phyloP scores from a whole-genome alignment of 2,329 filamentous ascomycete species.

The Hypoxylon sp. region DNA sequence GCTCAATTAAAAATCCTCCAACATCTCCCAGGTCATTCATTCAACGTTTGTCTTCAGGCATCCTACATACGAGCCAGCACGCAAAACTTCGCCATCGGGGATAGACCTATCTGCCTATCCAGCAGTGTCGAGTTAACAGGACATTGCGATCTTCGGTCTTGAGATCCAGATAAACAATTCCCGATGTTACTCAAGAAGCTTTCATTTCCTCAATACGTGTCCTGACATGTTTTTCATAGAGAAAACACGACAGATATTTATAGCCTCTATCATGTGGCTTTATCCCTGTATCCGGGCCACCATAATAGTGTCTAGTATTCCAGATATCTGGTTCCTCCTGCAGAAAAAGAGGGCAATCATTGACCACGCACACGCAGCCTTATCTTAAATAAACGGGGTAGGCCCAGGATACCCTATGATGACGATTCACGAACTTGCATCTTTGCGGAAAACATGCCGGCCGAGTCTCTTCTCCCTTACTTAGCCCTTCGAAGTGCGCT shows the following conservation, averaged over 20 bases:
- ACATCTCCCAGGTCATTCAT: too few relatives aligned
- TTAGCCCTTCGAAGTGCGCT: slow-evolving; percentile 4
- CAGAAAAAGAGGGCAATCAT: slow-evolving; percentile 5
- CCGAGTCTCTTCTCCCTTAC: slow-evolving; percentile 3
- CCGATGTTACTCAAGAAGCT: neutral
- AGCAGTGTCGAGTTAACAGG: too few relatives aligned
- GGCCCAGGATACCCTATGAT: slow-evolving; percentile 10
- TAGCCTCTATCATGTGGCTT: slow-evolving; percentile 5
- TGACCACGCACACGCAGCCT: slow-evolving; percentile 8
- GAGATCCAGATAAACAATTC: neutral
- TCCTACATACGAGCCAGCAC: too few relatives aligned
- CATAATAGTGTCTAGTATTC: neutral
- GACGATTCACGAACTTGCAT: slow-evolving; percentile 3
- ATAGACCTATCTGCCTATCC: too few relatives aligned
- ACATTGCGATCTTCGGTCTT: neutral
- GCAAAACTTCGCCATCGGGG: too few relatives aligned
- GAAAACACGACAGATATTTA: too few relatives aligned
- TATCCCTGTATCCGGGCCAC: slow-evolving; percentile 1
- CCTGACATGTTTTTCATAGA: too few relatives aligned
- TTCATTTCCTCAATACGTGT: neutral
- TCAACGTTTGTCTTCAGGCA: too few relatives aligned
- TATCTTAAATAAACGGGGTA: slow-evolving; percentile 11
- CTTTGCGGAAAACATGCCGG: slow-evolving; percentile 17
- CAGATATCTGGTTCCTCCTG: slow-evolving; percentile 3
- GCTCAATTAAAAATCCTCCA: too few relatives aligned